Evolutionary conservation across 179 eudicot species (phyloP), one percentile per base, ranked within the genome.

Genomic region (Spinacia oleracea): DNA sequence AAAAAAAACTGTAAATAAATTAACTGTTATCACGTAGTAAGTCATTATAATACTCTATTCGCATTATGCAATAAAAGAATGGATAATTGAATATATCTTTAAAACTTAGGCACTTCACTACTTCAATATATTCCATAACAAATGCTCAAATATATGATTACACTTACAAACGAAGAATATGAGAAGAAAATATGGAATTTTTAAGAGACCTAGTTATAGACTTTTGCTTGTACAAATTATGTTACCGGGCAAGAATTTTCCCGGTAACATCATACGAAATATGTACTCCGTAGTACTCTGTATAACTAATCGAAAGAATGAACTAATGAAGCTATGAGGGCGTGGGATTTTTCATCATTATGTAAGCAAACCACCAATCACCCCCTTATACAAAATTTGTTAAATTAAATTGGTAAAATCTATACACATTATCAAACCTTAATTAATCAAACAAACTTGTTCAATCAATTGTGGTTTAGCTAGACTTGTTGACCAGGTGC

Each of bases 401-500:
- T 58, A 34, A 5, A n/a, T n/a, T n/a, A n/a, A 60, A 58, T 27
- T 68, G 51, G 34, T 63, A 70, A 56, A 43, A 70, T n/a, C 66
- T 81, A 62, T 81, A 70, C 53, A 81, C 42, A 62, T 10, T 16
- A 15, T n/a, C 31, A 46, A 64, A 59, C 21, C 25, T 9, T 14
- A 38, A 18, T 53, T 38, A 38, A 38, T 38, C 40, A 38, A 51
- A 31, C 72, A 77, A n/a, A 12, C n/a, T 15, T 21, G 3, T 10
- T 42, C 14, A 65, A 14, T 12, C n/a, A 18, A 4, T 45, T 23
- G 16, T 9, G 14, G 56, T 25, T 77, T 73, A 79, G 15, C 73
- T 73, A 79, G 15, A 72, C 80, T 76, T 69, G 77, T 85, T 90
- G 83, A 81, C 83, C 78, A 90, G 91, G 89, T 79, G 77, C 85